Evolutionary conservation across 2,329 filamentous ascomycete genomes (phyloP), one percentile per base, ranked within the genome.

Genomic region (Onygenales sp.): DNA sequence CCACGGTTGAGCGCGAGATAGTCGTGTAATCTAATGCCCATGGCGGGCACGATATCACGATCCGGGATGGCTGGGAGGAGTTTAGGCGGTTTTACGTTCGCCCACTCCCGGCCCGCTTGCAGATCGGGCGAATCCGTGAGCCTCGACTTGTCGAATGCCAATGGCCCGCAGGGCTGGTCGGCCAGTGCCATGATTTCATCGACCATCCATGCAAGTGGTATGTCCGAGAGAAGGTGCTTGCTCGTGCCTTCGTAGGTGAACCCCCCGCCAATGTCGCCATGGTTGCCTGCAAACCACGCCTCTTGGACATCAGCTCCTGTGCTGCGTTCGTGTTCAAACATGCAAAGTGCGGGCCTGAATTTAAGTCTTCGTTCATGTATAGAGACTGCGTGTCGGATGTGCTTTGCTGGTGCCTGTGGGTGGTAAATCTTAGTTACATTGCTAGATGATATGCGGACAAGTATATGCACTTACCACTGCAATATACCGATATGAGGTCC

Each of bases 271-370:
- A 80, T 69, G 51, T 80, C 76, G 7, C 73, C 72, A 52, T 80
- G 78, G 47, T 72, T 72, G 0, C 78, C 78, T 0, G 77, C 71
- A 56, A 80, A 80, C 75, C 77, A 80, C 33, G 79, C 74, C 54
- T 80, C 77, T 45, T 72, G 70, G 53, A 76, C 64, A 53, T 75
- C 78, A 63, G 7, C 7, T 31, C 17, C n/a, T 7, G 35, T 41
- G 17, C 11, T 41, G 21, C 38, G 38, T 41, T 41, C 4, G 38
- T 41, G 11, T 11, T 11, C 38, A 11, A 14, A 27, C n/a, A 4
- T 7, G 11, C 8, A 17, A 10, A 78, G 65, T 0, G 75, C 75
- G 0, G 75, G 68, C 60, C 77, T 77, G 69, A 79, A 80, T 61
- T 79, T 80, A 54, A 77, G 72, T 8, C 77, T 73, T 1, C 76